phyloP scores from a whole-genome alignment of 768 basidiomycete species.

The Trametes villosa region DNA sequence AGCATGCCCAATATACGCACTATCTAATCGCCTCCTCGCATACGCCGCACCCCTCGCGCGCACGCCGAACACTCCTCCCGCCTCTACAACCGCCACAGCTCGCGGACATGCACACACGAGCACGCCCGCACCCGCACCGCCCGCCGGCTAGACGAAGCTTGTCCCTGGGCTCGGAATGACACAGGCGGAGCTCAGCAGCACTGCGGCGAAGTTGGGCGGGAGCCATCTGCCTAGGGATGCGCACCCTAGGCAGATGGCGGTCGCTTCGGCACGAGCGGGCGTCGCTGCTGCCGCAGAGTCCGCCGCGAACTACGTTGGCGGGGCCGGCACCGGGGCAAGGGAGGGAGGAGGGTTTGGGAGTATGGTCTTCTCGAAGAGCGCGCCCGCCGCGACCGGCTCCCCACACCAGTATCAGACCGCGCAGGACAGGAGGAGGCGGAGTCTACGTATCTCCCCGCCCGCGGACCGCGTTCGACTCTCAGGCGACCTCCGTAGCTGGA shows the following conservation, averaged over 20 bases:
- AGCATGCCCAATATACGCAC: slow-evolving; percentile 58
- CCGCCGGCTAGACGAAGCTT: slow-evolving; percentile 23
- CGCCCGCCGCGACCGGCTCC: slow-evolving; percentile 48
- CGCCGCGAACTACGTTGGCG: slow-evolving; percentile 24
- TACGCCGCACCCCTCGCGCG: slow-evolving; percentile 49
- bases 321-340: too few species aligned
- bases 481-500: slow-evolving; percentile 12
- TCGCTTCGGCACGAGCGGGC: slow-evolving; percentile 47
- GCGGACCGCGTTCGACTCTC: slow-evolving; percentile 6
- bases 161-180: slow-evolving; percentile 39
- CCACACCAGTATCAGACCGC: slow-evolving; percentile 27
- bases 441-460: slow-evolving; percentile 12
- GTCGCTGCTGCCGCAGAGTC: slow-evolving; percentile 22
- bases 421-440: slow-evolving; percentile 11
- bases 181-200: slow-evolving; percentile 54
- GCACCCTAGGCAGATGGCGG: slow-evolving; percentile 62
- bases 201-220: slow-evolving; percentile 63
- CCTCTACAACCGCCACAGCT: slow-evolving; percentile 3
- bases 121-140: slow-evolving; percentile 11
- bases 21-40: slow-evolving; percentile 66
- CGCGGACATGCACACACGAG: slow-evolving; percentile 22
- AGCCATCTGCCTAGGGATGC: slow-evolving; percentile 66
- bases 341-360: neutral
- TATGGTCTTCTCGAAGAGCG: slow-evolving; percentile 64
- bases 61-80: slow-evolving; percentile 21